phyloP scores from a whole-genome alignment of 2,329 filamentous ascomycete species.

The Penicillium sp. region DNA sequence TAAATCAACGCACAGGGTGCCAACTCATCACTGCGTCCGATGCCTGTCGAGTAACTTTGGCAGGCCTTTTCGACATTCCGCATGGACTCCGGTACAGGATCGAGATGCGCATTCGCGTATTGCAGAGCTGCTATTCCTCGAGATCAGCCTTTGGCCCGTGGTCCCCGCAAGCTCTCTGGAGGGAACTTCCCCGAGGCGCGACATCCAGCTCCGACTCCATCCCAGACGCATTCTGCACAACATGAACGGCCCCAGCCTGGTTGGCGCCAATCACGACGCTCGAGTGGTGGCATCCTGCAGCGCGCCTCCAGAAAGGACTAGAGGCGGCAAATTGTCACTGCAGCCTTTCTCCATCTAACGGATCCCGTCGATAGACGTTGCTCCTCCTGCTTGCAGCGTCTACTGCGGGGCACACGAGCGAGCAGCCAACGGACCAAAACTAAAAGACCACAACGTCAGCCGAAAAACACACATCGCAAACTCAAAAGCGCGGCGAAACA shows the following conservation, averaged over 20 bases:
- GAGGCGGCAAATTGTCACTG: constrained; percentile 18
- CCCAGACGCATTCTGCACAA: constrained; percentile 30
- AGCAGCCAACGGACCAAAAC: constrained; percentile 14
- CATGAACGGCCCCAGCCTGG: constrained; percentile 22
- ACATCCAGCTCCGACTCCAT: constrained; percentile 14
- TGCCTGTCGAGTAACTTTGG: constrained; percentile 35
- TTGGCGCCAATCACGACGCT: constrained; percentile 25
- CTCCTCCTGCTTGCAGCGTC: too few relatives aligned
- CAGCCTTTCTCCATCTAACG: too few relatives aligned
- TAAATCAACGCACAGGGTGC: constrained; percentile 52
- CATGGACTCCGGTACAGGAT: too few relatives aligned
- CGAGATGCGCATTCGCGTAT: constrained; percentile 9
- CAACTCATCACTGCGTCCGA: constrained; percentile 75
- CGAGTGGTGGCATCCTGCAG: constrained; percentile 23
- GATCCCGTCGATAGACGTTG: too few relatives aligned
- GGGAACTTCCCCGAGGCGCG: too few relatives aligned
- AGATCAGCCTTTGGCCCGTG: too few relatives aligned
- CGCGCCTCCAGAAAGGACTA: constrained; percentile 26
- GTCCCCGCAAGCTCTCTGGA: too few relatives aligned
- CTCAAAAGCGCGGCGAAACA: too few relatives aligned
- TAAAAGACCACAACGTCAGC: too few relatives aligned
- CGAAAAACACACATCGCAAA: too few relatives aligned
- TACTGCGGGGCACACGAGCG: constrained; percentile 18
- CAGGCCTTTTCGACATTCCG: too few relatives aligned
- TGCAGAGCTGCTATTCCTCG: neutral